phyloP scores from a whole-genome alignment of 2,329 filamentous ascomycete species.

The Cadophora luteo-olivacea region DNA sequence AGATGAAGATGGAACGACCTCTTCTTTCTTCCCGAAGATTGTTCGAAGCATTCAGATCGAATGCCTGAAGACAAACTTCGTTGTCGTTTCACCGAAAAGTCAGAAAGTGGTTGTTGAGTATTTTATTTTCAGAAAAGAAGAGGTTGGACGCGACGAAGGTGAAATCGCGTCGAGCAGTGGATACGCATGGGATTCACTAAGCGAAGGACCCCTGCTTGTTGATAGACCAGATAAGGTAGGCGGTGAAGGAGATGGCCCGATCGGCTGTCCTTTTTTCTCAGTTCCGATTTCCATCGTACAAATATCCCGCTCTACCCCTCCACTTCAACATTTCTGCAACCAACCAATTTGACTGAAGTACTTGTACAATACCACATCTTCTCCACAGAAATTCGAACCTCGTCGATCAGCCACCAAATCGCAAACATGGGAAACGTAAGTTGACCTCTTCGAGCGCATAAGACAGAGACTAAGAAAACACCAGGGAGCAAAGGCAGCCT shows the following conservation, averaged over 20 bases:
- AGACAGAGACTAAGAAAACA: slow-evolving; percentile 20
- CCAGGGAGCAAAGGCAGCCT: slow-evolving; percentile 69
- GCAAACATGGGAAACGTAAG: slow-evolving; percentile 42
- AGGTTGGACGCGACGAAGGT: background rate
- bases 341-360: background rate
- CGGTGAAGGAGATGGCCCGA: slow-evolving; percentile 1
- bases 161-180: slow-evolving; percentile 10
- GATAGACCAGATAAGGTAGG: slow-evolving; percentile 1
- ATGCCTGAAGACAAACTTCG: slow-evolving; percentile 12
- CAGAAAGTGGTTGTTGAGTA: slow-evolving; percentile 31
- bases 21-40: slow-evolving; percentile 30
- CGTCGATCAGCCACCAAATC: slow-evolving; percentile 6
- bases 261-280: slow-evolving; percentile 13
- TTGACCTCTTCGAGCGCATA: background rate
- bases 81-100: slow-evolving; percentile 15
- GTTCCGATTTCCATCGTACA: slow-evolving; percentile 15
- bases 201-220: slow-evolving; percentile 12
- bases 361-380: background rate
- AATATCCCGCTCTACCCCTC: slow-evolving; percentile 22
- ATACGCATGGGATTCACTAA: background rate
- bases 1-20: slow-evolving; percentile 12
- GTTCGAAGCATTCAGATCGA: slow-evolving; percentile 30
- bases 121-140: slow-evolving; percentile 1
- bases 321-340: slow-evolving; percentile 1
- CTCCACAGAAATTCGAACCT: background rate